Evolutionary conservation across 768 basidiomycete species (phyloP), one percentile per base, ranked within the genome.

Genomic region (Tulasnella sp.): DNA sequence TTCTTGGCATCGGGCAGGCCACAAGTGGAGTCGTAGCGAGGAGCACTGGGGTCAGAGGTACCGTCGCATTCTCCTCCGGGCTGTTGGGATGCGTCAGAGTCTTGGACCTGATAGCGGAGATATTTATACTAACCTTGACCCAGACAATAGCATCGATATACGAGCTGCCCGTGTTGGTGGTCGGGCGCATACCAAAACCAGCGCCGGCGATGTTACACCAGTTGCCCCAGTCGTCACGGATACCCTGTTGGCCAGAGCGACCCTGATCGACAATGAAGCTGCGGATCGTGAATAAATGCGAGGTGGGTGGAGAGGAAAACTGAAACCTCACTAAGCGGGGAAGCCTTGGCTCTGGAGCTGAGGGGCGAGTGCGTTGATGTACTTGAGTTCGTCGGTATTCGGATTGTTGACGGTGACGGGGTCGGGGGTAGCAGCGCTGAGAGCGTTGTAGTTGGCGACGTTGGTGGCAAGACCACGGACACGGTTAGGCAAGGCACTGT

Each of bases 181-280:
- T 81, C 31, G 80, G 80, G 53, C 71, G 79, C 42, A 70, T 74
- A 57, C 81, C 81, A 67, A 81, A 82, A 57, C 80, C 81, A 53
- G 80, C 76, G 62, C 74, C 74, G 63, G 75, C 74, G 65, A 83
- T 77, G 66, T 83, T 83, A 74, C 80, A 81, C 77, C 78, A 83
- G 69, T 82, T 77, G 62, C 80, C 80, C 80, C 80, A 81, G 61
- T 70, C 66, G 23, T 72, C 65, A 51, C 80, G 77, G 68, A 82
- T 71, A 70, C 78, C 76, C 70, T 82, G 80, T 17, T 73, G 71
- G 66, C 81, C 81, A 36, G 79, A 76, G 58, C 81, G 80, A 57
- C 77, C 77, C 71, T 81, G 79, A 69, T 82, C 81, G 56, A 82
- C 79, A 66, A 82, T 77, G 71, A 81, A 82, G 63, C n/a, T n/a